phyloP scores from a whole-genome alignment of 1,139 yeast species.

The Kluyveromyces sp. region DNA sequence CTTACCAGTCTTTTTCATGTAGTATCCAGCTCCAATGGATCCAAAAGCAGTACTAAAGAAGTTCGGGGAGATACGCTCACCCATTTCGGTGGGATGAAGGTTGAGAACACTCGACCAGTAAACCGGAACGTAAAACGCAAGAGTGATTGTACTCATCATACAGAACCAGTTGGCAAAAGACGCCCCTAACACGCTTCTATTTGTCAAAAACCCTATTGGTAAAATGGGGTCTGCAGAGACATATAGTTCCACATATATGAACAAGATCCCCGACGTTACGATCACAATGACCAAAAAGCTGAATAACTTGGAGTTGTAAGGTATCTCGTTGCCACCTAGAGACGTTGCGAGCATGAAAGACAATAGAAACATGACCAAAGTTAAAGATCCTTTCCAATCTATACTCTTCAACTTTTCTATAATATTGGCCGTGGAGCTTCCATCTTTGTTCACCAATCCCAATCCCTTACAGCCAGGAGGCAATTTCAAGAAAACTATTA shows the following conservation, averaged over 20 bases:
- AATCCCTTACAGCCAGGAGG: conserved; percentile 38
- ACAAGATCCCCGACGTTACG: conserved; percentile 26
- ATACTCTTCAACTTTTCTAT: conserved; percentile 46
- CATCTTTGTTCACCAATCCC: conserved; percentile 17
- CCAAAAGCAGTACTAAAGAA: conserved; percentile 66
- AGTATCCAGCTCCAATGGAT: conserved; percentile 60
- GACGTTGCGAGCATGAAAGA: conserved; percentile 58
- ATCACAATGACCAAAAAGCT: conserved; percentile 26
- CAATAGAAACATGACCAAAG: conserved; percentile 49
- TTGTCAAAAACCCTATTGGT: conserved; percentile 49
- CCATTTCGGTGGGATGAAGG: conserved; percentile 52
- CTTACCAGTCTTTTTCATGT: conserved; percentile 63
- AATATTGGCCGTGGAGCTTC: conserved; percentile 19
- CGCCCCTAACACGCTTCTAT: conserved; percentile 56
- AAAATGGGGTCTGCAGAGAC: conserved; percentile 62
- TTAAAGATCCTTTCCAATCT: conserved; percentile 65
- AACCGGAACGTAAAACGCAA: conserved; percentile 58
- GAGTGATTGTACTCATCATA: conserved; percentile 39
- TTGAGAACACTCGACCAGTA: conserved; percentile 53
- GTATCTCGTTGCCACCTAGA: conserved; percentile 54
- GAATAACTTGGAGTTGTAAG: conserved; percentile 32
- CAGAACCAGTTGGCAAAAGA: conserved; percentile 61
- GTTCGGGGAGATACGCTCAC: conserved; percentile 56
- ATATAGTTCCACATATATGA: conserved; percentile 47
- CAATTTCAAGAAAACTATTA: conserved; percentile 32